Percentiles rank a stretch among this genome's conserved stretches.
These are phyloP conservation scores for Drechslera avenae DNA, from an alignment of 2,329 filamentous ascomycete species.

Conservation along the genomic window DNA sequence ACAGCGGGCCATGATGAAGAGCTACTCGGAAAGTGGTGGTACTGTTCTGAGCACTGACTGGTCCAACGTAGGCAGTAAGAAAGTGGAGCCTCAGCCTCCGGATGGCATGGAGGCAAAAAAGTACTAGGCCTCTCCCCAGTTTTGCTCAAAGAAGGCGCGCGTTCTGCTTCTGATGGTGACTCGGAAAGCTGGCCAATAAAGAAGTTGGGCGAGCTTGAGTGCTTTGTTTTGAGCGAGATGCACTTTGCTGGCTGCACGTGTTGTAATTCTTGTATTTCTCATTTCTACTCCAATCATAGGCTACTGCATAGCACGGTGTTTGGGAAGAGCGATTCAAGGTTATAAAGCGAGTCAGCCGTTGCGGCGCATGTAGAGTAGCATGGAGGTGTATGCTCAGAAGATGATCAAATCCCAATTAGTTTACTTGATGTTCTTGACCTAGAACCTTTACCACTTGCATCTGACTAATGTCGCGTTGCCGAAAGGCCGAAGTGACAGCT, in stretches of 20 bases:
- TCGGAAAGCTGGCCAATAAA: too few relatives aligned
- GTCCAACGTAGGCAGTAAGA: slow-evolving; percentile 75
- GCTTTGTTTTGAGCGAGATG: too few relatives aligned
- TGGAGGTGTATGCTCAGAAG: too few relatives aligned
- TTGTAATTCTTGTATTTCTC: background rate
- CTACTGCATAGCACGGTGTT: slow-evolving; percentile 14
- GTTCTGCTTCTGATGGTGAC: too few relatives aligned
- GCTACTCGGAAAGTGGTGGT: slow-evolving; percentile 90
- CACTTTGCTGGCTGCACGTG: background rate
- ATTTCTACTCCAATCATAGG: background rate
- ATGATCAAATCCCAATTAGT: too few relatives aligned
- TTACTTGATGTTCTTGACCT: too few relatives aligned
- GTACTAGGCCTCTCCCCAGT: slow-evolving; percentile 45
- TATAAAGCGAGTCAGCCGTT: too few relatives aligned
- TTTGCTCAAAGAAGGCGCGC: too few relatives aligned
- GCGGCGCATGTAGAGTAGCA: too few relatives aligned
- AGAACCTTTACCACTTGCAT: background rate
- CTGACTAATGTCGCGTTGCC: slow-evolving; percentile 6
- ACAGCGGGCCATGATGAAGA: slow-evolving; percentile 96
- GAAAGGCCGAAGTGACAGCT: slow-evolving; percentile 4
- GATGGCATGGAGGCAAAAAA: slow-evolving; percentile 79
- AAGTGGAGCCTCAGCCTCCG: slow-evolving; percentile 73
- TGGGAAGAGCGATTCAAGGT: background rate
- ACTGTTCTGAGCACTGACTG: slow-evolving; percentile 93
- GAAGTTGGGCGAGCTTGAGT: too few relatives aligned